A percentile compares a stretch with the other conserved stretches of the same genome.
phyloP scores from a whole-genome alignment of 192 early-diverging fungal species.

The Gonapodya prolifera region DNA sequence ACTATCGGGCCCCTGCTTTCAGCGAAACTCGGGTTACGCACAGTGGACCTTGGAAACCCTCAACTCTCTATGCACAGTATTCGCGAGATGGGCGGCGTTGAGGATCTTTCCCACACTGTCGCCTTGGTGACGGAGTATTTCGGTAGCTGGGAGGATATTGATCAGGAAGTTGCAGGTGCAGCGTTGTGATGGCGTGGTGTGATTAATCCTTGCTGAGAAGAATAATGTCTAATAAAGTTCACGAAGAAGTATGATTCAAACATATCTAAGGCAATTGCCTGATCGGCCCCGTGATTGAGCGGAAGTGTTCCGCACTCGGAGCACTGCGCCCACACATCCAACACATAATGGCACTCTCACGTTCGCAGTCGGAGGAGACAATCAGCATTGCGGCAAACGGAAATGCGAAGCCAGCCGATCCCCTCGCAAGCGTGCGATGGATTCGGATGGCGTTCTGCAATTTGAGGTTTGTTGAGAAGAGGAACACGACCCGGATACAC shows the following conservation, averaged over 20 bases:
- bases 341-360: background rate
- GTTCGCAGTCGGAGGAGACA: background rate
- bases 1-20: conserved; percentile 97
- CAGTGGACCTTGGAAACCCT: conserved; percentile 87
- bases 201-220: too few species aligned
- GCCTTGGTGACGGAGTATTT: conserved; percentile 66
- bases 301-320: too few species aligned
- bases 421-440: background rate
- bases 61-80: conserved; percentile 96
- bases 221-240: background rate
- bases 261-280: too few species aligned
- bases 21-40: conserved; percentile 85
- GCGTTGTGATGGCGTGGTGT: background rate
- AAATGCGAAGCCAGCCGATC: background rate
- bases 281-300: too few species aligned
- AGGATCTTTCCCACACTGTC: conserved; percentile 77
- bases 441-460: background rate
- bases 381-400: background rate
- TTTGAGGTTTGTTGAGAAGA: too few species aligned
- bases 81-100: conserved; percentile 77
- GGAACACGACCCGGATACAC: too few species aligned
- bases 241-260: too few species aligned
- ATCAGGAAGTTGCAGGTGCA: conserved; percentile 7
- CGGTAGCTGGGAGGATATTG: conserved; percentile 29
- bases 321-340: too few species aligned